Evolutionary conservation across 2,329 filamentous ascomycete genomes (phyloP).

Genomic region (Fusarium lyarnte): DNA sequence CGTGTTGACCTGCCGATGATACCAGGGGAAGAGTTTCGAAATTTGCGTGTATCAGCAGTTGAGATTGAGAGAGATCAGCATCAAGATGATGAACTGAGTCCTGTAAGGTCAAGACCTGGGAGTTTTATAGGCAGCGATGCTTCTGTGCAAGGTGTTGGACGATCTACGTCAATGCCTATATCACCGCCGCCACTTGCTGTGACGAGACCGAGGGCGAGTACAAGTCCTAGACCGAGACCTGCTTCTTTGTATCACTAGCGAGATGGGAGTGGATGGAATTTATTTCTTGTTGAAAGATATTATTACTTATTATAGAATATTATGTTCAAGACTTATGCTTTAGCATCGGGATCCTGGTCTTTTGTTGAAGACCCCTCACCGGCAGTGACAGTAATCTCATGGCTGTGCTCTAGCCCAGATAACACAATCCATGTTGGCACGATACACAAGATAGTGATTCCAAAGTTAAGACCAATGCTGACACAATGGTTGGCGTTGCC

Average conservation of each 20-base stretch:
- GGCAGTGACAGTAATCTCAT: constrained; percentile 12
- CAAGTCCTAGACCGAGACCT: not conserved
- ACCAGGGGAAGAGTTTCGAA: constrained; percentile 3
- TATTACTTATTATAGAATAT: constrained; percentile 13
- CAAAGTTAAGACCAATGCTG: constrained; percentile 15
- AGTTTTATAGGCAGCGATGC: not conserved
- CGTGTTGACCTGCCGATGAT: constrained; percentile 13
- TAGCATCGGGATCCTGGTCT: not conserved
- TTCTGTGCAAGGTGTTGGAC: not conserved
- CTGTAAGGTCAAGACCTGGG: not conserved
- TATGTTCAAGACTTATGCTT: not conserved
- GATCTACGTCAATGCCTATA: constrained; percentile 7
- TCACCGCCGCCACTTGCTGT: not conserved
- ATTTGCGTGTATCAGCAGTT: not conserved
- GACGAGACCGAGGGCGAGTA: not conserved
- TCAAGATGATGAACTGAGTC: not conserved
- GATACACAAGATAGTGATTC: constrained; percentile 11
- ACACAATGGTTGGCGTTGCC: constrained; percentile 23
- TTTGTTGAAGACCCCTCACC: not conserved
- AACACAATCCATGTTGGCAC: constrained; percentile 11
- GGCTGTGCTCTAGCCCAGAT: constrained; percentile 11
- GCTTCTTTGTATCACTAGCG: not conserved
- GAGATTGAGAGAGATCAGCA: constrained; percentile 2
- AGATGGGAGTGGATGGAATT: accelerated
- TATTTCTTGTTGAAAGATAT: not conserved